phyloP scores from a whole-genome alignment of 306 rosid species.

The apple (Malus domestica) region DNA sequence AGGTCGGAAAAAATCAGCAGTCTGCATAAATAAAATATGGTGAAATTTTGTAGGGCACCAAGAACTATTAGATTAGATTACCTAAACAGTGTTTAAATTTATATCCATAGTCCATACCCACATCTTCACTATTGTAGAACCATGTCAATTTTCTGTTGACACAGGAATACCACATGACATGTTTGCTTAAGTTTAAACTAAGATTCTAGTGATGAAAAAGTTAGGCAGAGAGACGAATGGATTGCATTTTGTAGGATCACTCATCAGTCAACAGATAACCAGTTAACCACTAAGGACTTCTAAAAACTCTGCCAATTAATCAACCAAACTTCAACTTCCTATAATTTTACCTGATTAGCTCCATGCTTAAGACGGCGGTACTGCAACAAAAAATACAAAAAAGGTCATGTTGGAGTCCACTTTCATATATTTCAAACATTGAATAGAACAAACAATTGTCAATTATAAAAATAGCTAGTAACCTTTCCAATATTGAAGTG shows the following conservation, averaged over 20 bases:
- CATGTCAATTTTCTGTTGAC: background rate
- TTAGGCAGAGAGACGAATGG: background rate
- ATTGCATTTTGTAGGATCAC: background rate
- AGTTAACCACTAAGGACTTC: background rate
- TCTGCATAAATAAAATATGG: conserved; percentile 45
- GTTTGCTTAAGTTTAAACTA: background rate
- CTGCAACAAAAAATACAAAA: conserved; percentile 35
- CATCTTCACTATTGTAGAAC: background rate
- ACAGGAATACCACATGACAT: background rate
- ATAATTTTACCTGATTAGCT: conserved; percentile 60
- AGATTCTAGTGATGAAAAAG: background rate
- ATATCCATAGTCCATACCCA: background rate
- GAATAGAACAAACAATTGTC: conserved; percentile 16
- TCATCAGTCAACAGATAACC: background rate
- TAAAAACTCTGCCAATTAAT: background rate
- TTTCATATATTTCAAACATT: background rate
- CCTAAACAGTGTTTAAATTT: background rate
- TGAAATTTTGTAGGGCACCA: background rate
- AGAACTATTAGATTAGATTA: background rate
- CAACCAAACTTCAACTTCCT: background rate
- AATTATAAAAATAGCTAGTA: conserved; percentile 29
- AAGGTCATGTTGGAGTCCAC: conserved; percentile 18
- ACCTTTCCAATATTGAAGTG: conserved; percentile 99
- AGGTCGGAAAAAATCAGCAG: conserved; percentile 92
- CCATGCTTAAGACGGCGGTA: conserved; percentile 99